Base-by-base conservation (phyloP, 2,329 filamentous ascomycete genomes). In the Cladosporium sp. region DNA sequence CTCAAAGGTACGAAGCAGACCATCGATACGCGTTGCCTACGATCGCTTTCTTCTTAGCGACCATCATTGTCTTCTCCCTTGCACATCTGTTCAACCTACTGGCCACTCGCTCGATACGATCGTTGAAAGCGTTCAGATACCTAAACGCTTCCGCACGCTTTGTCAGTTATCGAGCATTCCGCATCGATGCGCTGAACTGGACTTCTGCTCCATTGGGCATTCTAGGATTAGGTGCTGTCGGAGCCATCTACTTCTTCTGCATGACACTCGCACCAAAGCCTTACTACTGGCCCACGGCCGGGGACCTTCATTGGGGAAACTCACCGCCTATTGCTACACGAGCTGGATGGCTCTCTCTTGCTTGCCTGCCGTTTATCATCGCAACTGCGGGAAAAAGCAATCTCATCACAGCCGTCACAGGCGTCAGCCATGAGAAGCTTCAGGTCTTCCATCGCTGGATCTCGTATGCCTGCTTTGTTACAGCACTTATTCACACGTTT, bases 401-500 rank as follows among this genome's bases (percentile, higher is more conserved):
- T 61, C 73, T 80, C 63, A 79, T 86, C 55, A 80, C 82, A 0
- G 70, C 73, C 0, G 56, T 84, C 8, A 85, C 82, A 0, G 82
- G 82, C 0, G 73, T 84, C 11, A 77, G 81, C 0, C 82, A 84
- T 59, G 84, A 86, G 65, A 80, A 79, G 58, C 75, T 86, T 1
- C 80, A 84, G 58, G 69, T 82, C n/a, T 82, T 80, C 65, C 82
- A 84, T 64, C 75, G 76, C 51, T 83, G 80, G 80, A 74, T 78
- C 3, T 76, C 76, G 45, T 83, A 81, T 69, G 81, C 80, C 34
- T 82, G 84, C 74, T 83, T 84, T 59, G 72, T 80, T 17, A 73
- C 84, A 0, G 81, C 82, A 0, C 70, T 86, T 3, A 63, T 85
- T 5, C 83, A 86, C 64, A 85, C 82, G 0, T 85, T 85, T 51